Conservation (phyloP, 306 rosid genomes). For the Carpinus fangiana region DNA sequence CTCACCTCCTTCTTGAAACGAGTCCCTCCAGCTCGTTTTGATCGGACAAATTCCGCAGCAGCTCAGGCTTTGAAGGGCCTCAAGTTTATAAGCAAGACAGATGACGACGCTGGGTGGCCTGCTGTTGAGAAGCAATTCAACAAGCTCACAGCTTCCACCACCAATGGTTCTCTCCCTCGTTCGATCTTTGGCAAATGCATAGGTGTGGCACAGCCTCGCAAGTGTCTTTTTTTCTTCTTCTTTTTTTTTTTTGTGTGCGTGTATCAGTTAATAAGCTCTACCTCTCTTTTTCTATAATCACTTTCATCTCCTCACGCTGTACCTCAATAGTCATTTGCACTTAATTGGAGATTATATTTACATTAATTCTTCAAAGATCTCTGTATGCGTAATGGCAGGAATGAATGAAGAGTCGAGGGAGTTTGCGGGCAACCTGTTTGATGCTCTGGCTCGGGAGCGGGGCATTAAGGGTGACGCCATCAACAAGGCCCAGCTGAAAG, state of each 20-base stretch:
- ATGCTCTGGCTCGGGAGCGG: conserved; percentile 55
- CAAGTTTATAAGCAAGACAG: conserved; percentile 45
- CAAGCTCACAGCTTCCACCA: conserved; percentile 37
- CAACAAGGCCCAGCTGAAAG: conserved; percentile 54
- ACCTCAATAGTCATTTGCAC: neutral
- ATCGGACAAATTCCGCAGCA: conserved; percentile 47
- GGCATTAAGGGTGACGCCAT: conserved; percentile 45
- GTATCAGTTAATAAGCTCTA: neutral
- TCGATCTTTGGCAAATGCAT: conserved; percentile 57
- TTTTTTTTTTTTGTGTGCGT: neutral
- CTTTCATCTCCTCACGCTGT: no score
- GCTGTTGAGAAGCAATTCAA: conserved; percentile 52
- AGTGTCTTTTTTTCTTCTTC: neutral
- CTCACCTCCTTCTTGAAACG: conserved; percentile 40
- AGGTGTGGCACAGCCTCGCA: conserved; percentile 28
- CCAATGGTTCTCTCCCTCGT: conserved; percentile 50
- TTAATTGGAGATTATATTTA: neutral
- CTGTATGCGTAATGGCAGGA: conserved; percentile 40
- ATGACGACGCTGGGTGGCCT: conserved; percentile 43
- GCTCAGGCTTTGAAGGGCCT: conserved; percentile 48
- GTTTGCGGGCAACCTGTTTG: conserved; percentile 59
- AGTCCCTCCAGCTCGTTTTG: conserved; percentile 21
- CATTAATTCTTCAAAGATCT: neutral
- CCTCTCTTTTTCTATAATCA: neutral
- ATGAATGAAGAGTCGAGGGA: conserved; percentile 65